Conservation (phyloP, 345 rosid species). For the Angophora floribunda region DNA sequence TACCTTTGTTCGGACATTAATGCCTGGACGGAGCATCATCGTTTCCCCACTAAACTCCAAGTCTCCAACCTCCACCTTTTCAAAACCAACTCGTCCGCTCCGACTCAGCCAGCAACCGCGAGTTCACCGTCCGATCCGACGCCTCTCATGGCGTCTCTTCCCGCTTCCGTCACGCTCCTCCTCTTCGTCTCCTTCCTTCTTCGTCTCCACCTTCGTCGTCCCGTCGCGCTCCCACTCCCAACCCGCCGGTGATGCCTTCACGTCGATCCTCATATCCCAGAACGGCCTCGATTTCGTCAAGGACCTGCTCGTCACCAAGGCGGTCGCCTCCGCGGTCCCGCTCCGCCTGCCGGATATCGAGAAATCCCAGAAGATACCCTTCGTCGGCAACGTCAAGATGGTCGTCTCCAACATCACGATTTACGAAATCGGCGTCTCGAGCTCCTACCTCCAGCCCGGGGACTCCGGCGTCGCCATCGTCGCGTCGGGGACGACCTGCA, state of each 20-base stretch:
- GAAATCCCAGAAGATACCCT: conserved; percentile 43
- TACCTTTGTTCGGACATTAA: neutral
- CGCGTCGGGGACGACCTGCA: conserved; percentile 77
- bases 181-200: neutral
- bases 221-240: neutral
- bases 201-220: neutral
- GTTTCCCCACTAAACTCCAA: neutral
- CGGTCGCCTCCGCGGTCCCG: conserved; percentile 57
- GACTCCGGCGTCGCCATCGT: conserved; percentile 67
- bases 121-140: neutral
- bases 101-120: neutral
- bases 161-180: neutral
- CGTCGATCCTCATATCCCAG: conserved; percentile 63
- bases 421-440: conserved; percentile 51
- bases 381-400: conserved; percentile 62
- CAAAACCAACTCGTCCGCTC: neutral
- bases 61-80: neutral
- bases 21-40: neutral
- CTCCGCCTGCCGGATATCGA: conserved; percentile 57
- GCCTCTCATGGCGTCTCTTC: neutral
- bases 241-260: conserved; percentile 40
- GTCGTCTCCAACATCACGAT: conserved; percentile 58
- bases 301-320: conserved; percentile 60
- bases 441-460: conserved; percentile 68
- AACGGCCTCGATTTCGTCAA: conserved; percentile 81